These are phyloP conservation scores for Hevea brasiliensis DNA, from an alignment of 345 rosid species.

Conservation along the genomic window DNA sequence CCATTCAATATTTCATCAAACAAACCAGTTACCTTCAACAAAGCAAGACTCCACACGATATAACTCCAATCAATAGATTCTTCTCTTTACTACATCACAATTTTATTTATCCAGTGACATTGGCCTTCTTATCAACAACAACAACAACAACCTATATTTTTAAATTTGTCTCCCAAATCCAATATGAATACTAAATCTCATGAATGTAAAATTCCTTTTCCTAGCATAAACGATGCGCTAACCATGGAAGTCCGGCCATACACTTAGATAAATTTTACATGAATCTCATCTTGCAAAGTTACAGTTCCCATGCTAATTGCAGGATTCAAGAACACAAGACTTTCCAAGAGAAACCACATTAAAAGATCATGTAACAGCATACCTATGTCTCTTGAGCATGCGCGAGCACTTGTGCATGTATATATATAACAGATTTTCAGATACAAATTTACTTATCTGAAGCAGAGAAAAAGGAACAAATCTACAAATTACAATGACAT, in stretches of 20 bases:
- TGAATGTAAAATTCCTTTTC: not conserved
- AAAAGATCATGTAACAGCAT: too few species aligned
- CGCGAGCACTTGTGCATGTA: too few species aligned
- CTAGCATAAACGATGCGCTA: not conserved
- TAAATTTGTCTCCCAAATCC: not conserved
- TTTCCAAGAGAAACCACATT: too few species aligned
- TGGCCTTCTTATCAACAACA: not conserved
- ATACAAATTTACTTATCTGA: not conserved
- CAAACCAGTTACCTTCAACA: not conserved
- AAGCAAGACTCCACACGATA: not conserved
- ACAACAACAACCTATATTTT: too few species aligned
- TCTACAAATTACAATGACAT: not conserved
- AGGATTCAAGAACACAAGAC: not conserved
- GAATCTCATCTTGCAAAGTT: not conserved
- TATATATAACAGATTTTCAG: too few species aligned
- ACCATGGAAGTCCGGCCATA: not conserved
- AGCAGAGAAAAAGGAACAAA: not conserved
- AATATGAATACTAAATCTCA: too few species aligned
- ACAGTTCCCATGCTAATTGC: not conserved
- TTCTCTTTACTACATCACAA: not conserved
- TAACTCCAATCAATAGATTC: not conserved
- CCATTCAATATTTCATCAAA: not conserved
- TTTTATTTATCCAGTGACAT: not conserved
- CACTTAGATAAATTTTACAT: not conserved
- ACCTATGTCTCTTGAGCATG: too few species aligned